phyloP scores from a whole-genome alignment of 352 stramenopile genomes.

The Phytophthora hibernalis region DNA sequence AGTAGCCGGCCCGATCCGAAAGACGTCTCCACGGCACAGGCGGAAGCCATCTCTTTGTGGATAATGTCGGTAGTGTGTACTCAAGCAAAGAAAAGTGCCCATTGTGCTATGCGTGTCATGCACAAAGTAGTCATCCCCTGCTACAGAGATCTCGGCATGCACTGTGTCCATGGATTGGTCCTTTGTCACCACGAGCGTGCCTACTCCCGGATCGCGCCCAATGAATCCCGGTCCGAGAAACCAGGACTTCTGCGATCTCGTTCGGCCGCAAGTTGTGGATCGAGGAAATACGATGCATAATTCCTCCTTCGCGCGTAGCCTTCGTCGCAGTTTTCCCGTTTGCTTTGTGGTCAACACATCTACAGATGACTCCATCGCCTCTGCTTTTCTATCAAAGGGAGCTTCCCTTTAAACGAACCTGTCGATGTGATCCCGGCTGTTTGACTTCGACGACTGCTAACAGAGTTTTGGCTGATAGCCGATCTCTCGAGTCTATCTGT shows the following conservation, averaged over 20 bases:
- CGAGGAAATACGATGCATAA: slow-evolving; percentile 61
- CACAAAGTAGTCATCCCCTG: slow-evolving; percentile 73
- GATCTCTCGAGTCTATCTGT: slow-evolving; percentile 24
- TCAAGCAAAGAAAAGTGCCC: slow-evolving; percentile 78
- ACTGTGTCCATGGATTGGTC: slow-evolving; percentile 69
- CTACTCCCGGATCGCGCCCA: slow-evolving; percentile 59
- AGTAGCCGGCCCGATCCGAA: slow-evolving; percentile 52
- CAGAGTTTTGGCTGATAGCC: slow-evolving; percentile 28
- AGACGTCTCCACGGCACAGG: slow-evolving; percentile 55
- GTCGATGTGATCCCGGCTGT: slow-evolving; percentile 5
- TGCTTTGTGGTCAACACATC: neutral
- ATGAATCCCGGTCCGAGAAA: slow-evolving; percentile 68
- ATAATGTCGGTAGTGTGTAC: slow-evolving; percentile 68
- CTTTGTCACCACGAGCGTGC: slow-evolving; percentile 59
- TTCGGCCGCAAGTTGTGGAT: slow-evolving; percentile 19
- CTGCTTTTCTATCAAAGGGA: neutral
- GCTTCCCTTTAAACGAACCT: slow-evolving; percentile 7
- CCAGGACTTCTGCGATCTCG: slow-evolving; percentile 60
- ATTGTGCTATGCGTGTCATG: slow-evolving; percentile 53
- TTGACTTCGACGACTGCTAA: slow-evolving; percentile 9
- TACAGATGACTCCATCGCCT: neutral
- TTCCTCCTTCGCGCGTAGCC: slow-evolving; percentile 60
- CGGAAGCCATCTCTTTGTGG: slow-evolving; percentile 76
- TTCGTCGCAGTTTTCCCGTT: slow-evolving; percentile 26
- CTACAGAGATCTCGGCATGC: slow-evolving; percentile 64